phyloP scores from a whole-genome alignment of 129 eudicot species.

The Chrysanthemum seticuspe region DNA sequence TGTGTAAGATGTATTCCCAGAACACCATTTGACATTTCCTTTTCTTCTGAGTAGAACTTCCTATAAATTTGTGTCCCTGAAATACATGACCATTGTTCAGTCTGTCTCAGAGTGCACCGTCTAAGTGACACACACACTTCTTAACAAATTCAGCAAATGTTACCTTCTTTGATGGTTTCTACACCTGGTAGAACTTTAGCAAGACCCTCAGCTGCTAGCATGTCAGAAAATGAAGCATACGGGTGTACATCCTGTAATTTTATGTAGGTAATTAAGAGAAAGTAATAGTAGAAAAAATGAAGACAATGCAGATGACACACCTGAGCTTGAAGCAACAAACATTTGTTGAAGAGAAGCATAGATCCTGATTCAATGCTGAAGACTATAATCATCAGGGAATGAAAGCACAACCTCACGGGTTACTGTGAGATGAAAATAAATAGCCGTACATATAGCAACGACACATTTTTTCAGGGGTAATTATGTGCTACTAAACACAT shows the following conservation, averaged over 20 bases:
- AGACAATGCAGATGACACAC: slow-evolving; percentile 36
- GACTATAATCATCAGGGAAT: slow-evolving; percentile 25
- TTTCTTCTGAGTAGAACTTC: slow-evolving; percentile 76
- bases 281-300: neutral
- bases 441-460: too few species aligned
- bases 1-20: slow-evolving; percentile 56
- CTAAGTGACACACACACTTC: neutral
- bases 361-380: slow-evolving; percentile 69
- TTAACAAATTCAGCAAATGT: neutral
- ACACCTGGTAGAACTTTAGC: slow-evolving; percentile 80
- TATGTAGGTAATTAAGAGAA: neutral
- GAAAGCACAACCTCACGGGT: neutral
- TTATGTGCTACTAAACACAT: too few species aligned
- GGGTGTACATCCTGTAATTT: slow-evolving; percentile 51
- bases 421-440: too few species aligned
- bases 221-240: slow-evolving; percentile 80
- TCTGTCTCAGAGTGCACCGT: neutral
- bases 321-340: slow-evolving; percentile 83
- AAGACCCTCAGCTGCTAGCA: slow-evolving; percentile 76
- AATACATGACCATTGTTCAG: slow-evolving; percentile 18
- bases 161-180: slow-evolving; percentile 73
- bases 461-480: too few species aligned
- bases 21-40: slow-evolving; percentile 77
- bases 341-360: slow-evolving; percentile 75
- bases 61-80: slow-evolving; percentile 78